Percentiles rank a stretch among this genome's conserved stretches.
Conservation (phyloP, 108 stramenopile genomes). For the Epithemia pelagica region DNA sequence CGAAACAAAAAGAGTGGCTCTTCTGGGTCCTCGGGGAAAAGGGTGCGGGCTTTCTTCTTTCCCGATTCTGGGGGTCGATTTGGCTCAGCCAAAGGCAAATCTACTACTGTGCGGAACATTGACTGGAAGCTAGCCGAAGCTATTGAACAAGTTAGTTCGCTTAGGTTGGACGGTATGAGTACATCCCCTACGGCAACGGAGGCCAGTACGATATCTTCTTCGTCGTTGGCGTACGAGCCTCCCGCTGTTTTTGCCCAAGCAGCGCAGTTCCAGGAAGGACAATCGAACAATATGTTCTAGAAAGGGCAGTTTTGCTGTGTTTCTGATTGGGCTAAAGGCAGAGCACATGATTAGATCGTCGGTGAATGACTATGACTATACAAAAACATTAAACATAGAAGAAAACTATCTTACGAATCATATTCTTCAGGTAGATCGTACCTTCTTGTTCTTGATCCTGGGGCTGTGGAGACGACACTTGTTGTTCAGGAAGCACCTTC, state of each 20-base stretch:
- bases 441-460: too few species aligned
- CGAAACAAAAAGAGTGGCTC: background rate
- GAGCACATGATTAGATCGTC: too few species aligned
- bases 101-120: constrained; percentile 5
- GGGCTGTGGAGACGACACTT: too few species aligned
- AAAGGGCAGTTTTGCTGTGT: too few species aligned
- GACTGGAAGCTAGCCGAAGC: constrained; percentile 10
- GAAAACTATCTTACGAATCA: too few species aligned
- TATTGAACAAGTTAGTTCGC: constrained; percentile 7
- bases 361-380: too few species aligned
- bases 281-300: background rate
- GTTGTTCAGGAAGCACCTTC: too few species aligned
- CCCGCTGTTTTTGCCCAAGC: background rate
- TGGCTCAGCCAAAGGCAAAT: background rate
- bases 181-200: background rate
- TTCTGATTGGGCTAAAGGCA: too few species aligned
- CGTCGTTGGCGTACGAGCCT: background rate
- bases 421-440: too few species aligned
- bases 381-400: too few species aligned
- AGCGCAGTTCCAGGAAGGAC: background rate
- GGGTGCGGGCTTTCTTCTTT: background rate
- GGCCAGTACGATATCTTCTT: background rate
- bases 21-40: background rate
- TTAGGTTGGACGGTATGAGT: constrained; percentile 4
- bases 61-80: background rate